Percentiles rank a stretch among this genome's conserved stretches.
Evolutionary conservation across 495 filamentous ascomycete species (phyloP).

Genomic region (Daldinia vernicosa): DNA sequence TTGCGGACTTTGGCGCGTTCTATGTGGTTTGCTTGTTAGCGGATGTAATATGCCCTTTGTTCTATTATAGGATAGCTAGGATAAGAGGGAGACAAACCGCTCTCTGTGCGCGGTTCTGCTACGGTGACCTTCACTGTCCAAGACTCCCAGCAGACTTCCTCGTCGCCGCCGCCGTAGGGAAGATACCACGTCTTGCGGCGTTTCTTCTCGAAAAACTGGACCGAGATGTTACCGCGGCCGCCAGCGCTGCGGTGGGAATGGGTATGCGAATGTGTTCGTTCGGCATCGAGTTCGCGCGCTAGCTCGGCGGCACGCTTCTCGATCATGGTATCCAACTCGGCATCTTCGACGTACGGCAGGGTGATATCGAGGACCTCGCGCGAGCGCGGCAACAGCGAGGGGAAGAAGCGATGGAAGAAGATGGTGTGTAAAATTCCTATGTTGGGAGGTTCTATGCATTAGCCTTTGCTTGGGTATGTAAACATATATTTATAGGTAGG

Average conservation of each 20-base stretch:
- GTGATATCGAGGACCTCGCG: constrained; percentile 93
- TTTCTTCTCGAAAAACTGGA: constrained; percentile 95
- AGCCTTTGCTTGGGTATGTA: constrained; percentile 4
- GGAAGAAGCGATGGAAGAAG: constrained; percentile 99
- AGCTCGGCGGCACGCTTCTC: constrained; percentile 83
- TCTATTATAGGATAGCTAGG: neutral
- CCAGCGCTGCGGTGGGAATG: constrained; percentile 41
- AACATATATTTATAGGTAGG: constrained; percentile 11
- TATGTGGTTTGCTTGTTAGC: constrained; percentile 44
- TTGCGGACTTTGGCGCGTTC: constrained; percentile 86
- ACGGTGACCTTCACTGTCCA: constrained; percentile 94
- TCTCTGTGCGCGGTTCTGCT: constrained; percentile 86
- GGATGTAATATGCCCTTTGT: neutral
- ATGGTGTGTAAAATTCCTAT: constrained; percentile 93
- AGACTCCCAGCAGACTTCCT: constrained; percentile 96
- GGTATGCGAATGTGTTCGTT: constrained; percentile 50
- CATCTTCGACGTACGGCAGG: constrained; percentile 86
- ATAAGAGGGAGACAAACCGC: constrained; percentile 64
- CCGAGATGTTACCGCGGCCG: constrained; percentile 80
- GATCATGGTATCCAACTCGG: constrained; percentile 90
- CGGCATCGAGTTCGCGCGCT: constrained; percentile 68
- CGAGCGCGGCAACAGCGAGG: constrained; percentile 80
- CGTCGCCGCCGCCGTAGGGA: constrained; percentile 77
- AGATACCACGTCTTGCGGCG: constrained; percentile 87
- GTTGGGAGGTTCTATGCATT: constrained; percentile 1